These are phyloP conservation scores for Abrus pulchellus DNA, from an alignment of 306 rosid genomes.

Conservation along the genomic window DNA sequence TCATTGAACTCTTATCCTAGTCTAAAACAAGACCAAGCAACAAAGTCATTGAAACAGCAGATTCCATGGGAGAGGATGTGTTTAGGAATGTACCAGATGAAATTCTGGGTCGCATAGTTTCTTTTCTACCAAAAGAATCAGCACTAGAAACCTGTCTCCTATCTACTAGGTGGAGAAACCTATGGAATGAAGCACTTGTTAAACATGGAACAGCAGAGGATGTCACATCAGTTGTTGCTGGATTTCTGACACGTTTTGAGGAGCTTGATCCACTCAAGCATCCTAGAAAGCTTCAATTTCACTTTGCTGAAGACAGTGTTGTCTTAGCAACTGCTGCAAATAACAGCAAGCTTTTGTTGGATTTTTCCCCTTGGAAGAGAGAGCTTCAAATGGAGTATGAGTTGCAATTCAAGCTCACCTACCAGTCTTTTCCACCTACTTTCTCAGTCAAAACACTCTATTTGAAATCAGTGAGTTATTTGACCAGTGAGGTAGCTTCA, in stretches of 20 bases:
- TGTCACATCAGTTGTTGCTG: constrained; percentile 47
- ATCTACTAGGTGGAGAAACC: constrained; percentile 72
- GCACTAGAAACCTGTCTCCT: constrained; percentile 70
- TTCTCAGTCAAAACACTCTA: constrained; percentile 67
- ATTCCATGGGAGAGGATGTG: constrained; percentile 51
- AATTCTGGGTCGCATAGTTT: constrained; percentile 62
- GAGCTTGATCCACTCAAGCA: constrained; percentile 63
- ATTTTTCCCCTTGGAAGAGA: constrained; percentile 58
- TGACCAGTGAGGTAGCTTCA: constrained; percentile 59
- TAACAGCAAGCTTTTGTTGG: constrained; percentile 66
- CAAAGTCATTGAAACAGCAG: not conserved
- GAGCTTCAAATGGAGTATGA: constrained; percentile 52
- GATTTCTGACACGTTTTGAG: constrained; percentile 55
- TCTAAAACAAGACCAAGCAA: not conserved
- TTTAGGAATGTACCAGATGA: constrained; percentile 53
- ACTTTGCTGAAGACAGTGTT: constrained; percentile 50
- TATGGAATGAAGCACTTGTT: constrained; percentile 64
- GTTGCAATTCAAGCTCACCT: constrained; percentile 50
- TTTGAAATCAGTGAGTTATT: constrained; percentile 67
- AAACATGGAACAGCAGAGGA: constrained; percentile 53
- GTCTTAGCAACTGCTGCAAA: constrained; percentile 61
- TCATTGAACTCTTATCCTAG: not conserved
- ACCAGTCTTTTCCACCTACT: constrained; percentile 48
- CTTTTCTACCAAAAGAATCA: constrained; percentile 74
- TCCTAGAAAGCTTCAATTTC: constrained; percentile 67